Percentiles rank a stretch among this genome's conserved stretches.
phyloP scores from a whole-genome alignment of 306 rosid genomes.

The Rosa lucieae region DNA sequence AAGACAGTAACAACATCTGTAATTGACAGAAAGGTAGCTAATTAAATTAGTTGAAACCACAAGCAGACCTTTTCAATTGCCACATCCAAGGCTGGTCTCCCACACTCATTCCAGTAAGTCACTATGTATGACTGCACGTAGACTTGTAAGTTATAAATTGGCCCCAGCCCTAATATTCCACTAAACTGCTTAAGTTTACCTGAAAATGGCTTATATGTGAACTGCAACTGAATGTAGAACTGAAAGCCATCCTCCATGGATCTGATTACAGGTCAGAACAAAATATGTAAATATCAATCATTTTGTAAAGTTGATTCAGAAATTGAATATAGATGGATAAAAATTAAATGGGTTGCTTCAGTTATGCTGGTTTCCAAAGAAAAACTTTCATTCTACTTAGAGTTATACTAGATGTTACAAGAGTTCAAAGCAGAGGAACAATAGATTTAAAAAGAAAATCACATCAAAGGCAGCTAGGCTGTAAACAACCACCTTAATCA shows the following conservation, averaged over 20 bases:
- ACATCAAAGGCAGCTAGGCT: background rate
- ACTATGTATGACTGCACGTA: constrained; percentile 26
- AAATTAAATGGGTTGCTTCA: background rate
- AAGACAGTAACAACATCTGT: background rate
- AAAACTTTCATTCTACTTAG: background rate
- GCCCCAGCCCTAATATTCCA: background rate
- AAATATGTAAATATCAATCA: background rate
- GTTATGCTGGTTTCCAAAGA: background rate
- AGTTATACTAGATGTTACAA: background rate
- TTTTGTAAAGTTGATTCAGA: background rate
- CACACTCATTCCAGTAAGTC: constrained; percentile 28
- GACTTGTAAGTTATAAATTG: background rate
- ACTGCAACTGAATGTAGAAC: constrained; percentile 11
- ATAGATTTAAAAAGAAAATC: background rate
- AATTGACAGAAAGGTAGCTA: background rate
- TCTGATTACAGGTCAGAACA: constrained; percentile 19
- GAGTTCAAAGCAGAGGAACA: background rate
- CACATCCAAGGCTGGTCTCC: constrained; percentile 27
- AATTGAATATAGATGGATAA: background rate
- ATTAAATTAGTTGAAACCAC: background rate
- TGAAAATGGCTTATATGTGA: constrained; percentile 23
- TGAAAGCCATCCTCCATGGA: constrained; percentile 26
- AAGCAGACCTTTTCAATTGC: constrained; percentile 27
- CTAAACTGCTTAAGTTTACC: constrained; percentile 18
- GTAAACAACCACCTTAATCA: background rate